Evolutionary conservation across 805 yeast genomes (phyloP), one percentile per base, ranked within the genome.

Genomic region (Millerozyma miso): DNA sequence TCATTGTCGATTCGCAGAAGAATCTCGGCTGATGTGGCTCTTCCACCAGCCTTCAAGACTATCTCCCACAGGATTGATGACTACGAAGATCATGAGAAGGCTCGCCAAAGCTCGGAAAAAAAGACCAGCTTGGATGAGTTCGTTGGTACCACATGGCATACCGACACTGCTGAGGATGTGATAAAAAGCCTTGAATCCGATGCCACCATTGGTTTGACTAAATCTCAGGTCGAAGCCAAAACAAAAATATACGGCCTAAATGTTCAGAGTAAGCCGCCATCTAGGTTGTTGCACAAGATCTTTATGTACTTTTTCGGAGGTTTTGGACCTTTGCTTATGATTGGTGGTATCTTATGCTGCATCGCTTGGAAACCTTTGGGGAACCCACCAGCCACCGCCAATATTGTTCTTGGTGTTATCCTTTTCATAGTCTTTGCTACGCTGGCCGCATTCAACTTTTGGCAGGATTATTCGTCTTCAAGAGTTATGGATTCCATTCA

Each of bases 291-390:
- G 19, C 60, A 52, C 46, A 69, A 63, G 51, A 42, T 67, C 2
- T 58, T 69, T 36, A 44, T 56, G 40, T 70, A 74, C 14, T 52
- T 57, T 70, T 42, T 74, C 74, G 58, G 77, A 77, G 78, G 79
- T 4, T 74, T 74, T 55, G 77, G 80, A 23, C 46, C 62, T 1
- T 56, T 74, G 35, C 57, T 74, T 31, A 52, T 71, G 40, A 51
- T 59, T 35, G 74, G 70, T 45, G 77, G 73, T 40, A 52, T 73
- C 7, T 59, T 75, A 18, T 69, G 70, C 49, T 58, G 67, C 37
- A 50, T 74, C 23, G 56, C 68, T 26, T 75, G 77, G 74, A 72
- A 70, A 44, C 78, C 79, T 3, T 57, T 74, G 37, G 76, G 77
- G 10, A 54, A 71, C 33, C 79, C 79, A 16, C 76, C 75, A 4